Conservation (phyloP, 2,329 filamentous ascomycete species). For the Ophiocordyceps camponoti-leonardi region DNA sequence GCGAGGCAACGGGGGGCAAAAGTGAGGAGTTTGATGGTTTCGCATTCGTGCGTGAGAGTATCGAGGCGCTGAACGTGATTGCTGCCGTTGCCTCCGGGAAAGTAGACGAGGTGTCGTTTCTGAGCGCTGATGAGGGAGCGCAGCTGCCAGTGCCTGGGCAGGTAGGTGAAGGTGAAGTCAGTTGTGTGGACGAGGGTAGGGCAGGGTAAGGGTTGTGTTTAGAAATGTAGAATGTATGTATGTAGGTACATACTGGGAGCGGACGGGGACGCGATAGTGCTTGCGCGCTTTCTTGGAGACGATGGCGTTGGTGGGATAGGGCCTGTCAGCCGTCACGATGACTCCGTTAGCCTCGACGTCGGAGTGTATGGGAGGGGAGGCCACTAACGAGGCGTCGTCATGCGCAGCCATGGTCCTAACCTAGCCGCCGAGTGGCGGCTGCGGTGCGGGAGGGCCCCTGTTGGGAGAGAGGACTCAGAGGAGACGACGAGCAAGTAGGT, state of each 20-base stretch:
- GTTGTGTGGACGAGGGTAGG: too few relatives aligned
- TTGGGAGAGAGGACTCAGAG: too few relatives aligned
- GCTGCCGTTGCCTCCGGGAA: conserved; percentile 57
- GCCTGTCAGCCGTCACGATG: conserved; percentile 22
- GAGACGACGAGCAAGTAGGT: background rate
- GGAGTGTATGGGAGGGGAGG: background rate
- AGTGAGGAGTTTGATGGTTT: conserved; percentile 52
- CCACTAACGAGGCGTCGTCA: conserved; percentile 32
- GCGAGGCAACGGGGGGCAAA: conserved; percentile 74
- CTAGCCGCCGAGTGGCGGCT: conserved; percentile 1
- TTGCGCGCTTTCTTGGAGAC: conserved; percentile 42
- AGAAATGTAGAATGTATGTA: too few relatives aligned
- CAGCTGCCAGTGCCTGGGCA: conserved; percentile 62
- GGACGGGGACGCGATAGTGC: conserved; percentile 51
- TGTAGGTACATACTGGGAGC: conserved; percentile 36
- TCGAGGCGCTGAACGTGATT: conserved; percentile 50
- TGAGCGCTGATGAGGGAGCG: conserved; percentile 78
- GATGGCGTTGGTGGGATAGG: conserved; percentile 47
- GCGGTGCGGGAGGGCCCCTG: background rate
- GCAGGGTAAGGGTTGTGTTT: background rate
- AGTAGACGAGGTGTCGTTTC: conserved; percentile 64
- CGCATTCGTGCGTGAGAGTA: conserved; percentile 51
- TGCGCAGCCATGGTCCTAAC: conserved; percentile 31
- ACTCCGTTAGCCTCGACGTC: conserved; percentile 1
- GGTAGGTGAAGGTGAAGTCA: background rate